These are phyloP conservation scores for Suzukiozyma palmioleophila DNA, from an alignment of 1,139 yeast species.

Conservation along the genomic window DNA sequence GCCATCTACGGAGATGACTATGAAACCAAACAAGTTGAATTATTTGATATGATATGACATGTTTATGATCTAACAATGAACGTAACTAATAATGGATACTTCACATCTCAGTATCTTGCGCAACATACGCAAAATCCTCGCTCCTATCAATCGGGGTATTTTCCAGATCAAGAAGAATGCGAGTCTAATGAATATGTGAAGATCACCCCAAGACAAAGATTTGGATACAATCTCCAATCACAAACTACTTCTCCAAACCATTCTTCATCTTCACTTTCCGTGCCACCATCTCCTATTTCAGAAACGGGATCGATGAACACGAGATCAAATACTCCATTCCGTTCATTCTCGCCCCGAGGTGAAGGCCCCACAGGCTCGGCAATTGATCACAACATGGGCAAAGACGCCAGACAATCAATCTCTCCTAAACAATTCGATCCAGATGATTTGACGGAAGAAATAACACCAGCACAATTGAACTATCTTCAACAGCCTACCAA, in stretches of 20 bases:
- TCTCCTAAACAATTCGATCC: slow-evolving; percentile 16
- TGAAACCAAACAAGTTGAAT: background rate
- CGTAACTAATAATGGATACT: slow-evolving; percentile 27
- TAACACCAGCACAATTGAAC: slow-evolving; percentile 37
- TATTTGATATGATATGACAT: no score
- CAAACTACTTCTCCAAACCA: background rate
- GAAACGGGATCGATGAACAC: background rate
- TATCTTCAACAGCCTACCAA: slow-evolving; percentile 14
- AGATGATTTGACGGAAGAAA: slow-evolving; percentile 26
- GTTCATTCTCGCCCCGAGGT: no score
- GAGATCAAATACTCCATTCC: no score
- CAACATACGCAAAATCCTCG: background rate
- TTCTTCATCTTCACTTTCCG: background rate
- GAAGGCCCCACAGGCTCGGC: no score
- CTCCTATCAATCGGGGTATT: background rate
- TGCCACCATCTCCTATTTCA: background rate
- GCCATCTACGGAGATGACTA: slow-evolving; percentile 4
- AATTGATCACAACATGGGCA: no score
- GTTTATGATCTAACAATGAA: slow-evolving; percentile 16
- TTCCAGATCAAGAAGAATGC: background rate
- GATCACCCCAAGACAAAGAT: background rate
- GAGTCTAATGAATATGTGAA: background rate
- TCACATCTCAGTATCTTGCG: slow-evolving; percentile 22
- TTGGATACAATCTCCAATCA: background rate
- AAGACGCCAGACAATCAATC: background rate